Percentiles rank a stretch among this genome's conserved stretches.
Evolutionary conservation across 169 alveolate species (phyloP).

Genomic region (Eimeria sp.): DNA sequence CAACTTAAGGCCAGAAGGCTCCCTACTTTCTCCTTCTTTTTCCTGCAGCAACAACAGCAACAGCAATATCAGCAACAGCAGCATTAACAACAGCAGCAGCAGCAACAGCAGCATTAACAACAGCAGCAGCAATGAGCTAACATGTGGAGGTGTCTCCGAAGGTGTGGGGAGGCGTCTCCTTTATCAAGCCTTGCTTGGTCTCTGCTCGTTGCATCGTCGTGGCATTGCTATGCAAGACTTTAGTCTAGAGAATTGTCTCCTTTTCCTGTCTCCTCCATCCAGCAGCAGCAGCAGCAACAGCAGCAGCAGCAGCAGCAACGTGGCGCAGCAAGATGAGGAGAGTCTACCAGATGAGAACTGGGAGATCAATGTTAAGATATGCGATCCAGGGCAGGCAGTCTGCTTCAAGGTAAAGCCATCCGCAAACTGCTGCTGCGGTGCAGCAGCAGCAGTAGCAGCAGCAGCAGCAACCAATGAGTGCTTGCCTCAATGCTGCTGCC

Average conservation of each 20-base stretch:
- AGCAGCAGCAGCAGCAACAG: neutral
- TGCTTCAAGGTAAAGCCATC: slow-evolving; percentile 52
- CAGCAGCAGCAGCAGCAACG: slow-evolving; percentile 21
- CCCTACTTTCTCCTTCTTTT: neutral
- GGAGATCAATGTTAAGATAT: slow-evolving; percentile 77
- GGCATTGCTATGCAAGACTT: slow-evolving; percentile 87
- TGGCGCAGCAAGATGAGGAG: neutral
- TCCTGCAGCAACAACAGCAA: neutral
- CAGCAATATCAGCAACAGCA: no score
- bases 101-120: slow-evolving; percentile 23
- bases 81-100: slow-evolving; percentile 14
- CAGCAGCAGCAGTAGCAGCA: slow-evolving; percentile 73
- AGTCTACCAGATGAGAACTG: slow-evolving; percentile 25
- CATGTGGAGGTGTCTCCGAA: slow-evolving; percentile 26
- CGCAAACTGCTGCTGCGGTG: slow-evolving; percentile 61
- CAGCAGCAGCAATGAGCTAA: slow-evolving; percentile 14
- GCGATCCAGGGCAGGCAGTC: slow-evolving; percentile 86
- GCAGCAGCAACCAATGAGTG: slow-evolving; percentile 12
- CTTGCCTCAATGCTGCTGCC: slow-evolving; percentile 56
- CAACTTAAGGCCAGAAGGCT: neutral
- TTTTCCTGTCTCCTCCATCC: slow-evolving; percentile 51
- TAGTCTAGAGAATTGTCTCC: slow-evolving; percentile 84
- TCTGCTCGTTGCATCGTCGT: slow-evolving; percentile 47
- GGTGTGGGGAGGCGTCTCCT: slow-evolving; percentile 49
- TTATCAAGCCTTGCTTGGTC: slow-evolving; percentile 48